phyloP scores from a whole-genome alignment of 2,329 filamentous ascomycete species.

The Monosporascus sp. region DNA sequence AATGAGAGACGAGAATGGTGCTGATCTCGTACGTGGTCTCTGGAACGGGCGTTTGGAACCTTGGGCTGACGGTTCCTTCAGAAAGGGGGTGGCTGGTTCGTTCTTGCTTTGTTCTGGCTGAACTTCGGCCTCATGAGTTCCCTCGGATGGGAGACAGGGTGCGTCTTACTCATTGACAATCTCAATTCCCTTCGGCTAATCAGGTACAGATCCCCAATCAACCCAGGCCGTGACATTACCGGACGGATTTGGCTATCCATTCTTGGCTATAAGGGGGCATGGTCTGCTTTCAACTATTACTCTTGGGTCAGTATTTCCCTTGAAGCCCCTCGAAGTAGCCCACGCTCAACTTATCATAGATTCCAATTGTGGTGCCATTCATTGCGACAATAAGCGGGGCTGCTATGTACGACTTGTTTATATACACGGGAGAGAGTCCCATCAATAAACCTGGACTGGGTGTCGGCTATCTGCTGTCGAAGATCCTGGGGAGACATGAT shows the following conservation, averaged over 20 bases:
- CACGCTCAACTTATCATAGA: slow-evolving; percentile 32
- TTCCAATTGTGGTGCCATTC: slow-evolving; percentile 70
- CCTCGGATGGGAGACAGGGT: slow-evolving; percentile 73
- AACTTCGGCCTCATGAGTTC: slow-evolving; percentile 69
- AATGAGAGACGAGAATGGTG: slow-evolving; percentile 47
- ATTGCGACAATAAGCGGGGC: slow-evolving; percentile 58
- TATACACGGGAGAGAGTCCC: slow-evolving; percentile 66
- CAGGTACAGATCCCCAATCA: slow-evolving; percentile 44
- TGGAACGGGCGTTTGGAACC: not conserved
- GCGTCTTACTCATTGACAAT: slow-evolving; percentile 32
- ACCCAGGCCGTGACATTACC: slow-evolving; percentile 67
- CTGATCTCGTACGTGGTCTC: slow-evolving; percentile 4
- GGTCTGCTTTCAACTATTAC: slow-evolving; percentile 63
- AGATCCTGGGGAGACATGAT: not conserved
- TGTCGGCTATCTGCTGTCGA: slow-evolving; percentile 41
- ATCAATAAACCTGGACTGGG: slow-evolving; percentile 64
- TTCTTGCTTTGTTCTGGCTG: slow-evolving; percentile 62
- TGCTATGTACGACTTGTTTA: slow-evolving; percentile 61
- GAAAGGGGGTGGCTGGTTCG: slow-evolving; percentile 50
- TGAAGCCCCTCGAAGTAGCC: not conserved
- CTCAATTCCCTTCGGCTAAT: not conserved
- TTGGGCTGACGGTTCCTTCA: slow-evolving; percentile 26
- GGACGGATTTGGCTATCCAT: slow-evolving; percentile 62
- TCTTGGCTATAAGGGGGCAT: slow-evolving; percentile 64
- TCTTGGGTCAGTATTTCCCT: slow-evolving; percentile 55